Evolutionary conservation across 768 basidiomycete genomes (phyloP).

Genomic region (Amanita rubescens): DNA sequence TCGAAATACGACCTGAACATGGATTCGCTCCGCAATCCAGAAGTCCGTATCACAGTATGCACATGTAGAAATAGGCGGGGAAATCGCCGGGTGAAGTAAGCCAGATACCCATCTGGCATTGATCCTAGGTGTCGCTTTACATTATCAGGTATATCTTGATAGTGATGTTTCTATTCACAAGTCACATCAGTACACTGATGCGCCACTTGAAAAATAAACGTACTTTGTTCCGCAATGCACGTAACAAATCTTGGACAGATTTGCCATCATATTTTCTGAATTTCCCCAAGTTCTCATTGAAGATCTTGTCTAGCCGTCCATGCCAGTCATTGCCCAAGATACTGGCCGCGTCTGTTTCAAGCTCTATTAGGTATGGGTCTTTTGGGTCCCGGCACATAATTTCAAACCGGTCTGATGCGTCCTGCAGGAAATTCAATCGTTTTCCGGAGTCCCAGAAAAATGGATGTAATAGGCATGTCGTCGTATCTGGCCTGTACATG

Average conservation of each 20-base stretch:
- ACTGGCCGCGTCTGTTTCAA: slow-evolving; percentile 61
- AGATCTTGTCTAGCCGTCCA: slow-evolving; percentile 73
- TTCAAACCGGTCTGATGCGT: slow-evolving; percentile 95
- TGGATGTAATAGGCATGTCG: slow-evolving; percentile 82
- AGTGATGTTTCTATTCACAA: slow-evolving; percentile 81
- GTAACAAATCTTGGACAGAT: slow-evolving; percentile 85
- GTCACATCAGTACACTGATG: not conserved
- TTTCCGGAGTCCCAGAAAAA: slow-evolving; percentile 94
- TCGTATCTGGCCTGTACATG: slow-evolving; percentile 71
- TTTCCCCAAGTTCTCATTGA: slow-evolving; percentile 93
- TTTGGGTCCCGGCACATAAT: slow-evolving; percentile 93
- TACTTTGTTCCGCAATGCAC: slow-evolving; percentile 94
- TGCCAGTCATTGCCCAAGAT: slow-evolving; percentile 94
- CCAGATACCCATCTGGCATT: slow-evolving; percentile 88
- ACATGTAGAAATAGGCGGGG: slow-evolving; percentile 90
- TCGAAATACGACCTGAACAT: slow-evolving; percentile 93
- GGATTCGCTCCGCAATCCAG: slow-evolving; percentile 69
- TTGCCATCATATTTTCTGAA: slow-evolving; percentile 94
- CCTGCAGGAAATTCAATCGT: slow-evolving; percentile 90
- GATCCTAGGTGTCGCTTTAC: slow-evolving; percentile 84
- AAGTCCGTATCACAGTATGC: slow-evolving; percentile 69
- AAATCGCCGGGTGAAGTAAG: slow-evolving; percentile 92
- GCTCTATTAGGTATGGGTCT: slow-evolving; percentile 61
- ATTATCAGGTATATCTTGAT: slow-evolving; percentile 91
- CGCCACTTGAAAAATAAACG: slow-evolving; percentile 14